Percentiles rank a stretch among this genome's conserved stretches.
These are phyloP conservation scores for Penicillium desertorum DNA, from an alignment of 495 filamentous ascomycete genomes.

Conservation along the genomic window DNA sequence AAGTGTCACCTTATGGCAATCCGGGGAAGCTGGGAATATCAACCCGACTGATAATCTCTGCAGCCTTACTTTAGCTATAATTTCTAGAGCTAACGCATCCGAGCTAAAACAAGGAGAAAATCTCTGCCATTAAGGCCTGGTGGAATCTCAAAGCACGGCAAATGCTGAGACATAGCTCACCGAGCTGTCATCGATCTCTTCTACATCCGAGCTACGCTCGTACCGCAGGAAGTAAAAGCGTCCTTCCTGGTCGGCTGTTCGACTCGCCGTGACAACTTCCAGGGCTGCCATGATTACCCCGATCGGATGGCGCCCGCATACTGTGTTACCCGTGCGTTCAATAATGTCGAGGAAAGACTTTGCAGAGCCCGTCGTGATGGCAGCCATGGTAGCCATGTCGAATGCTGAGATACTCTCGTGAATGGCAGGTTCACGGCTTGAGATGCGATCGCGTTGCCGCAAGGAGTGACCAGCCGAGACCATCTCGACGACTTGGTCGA, in stretches of 20 bases:
- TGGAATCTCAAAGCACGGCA: slow-evolving; percentile 35
- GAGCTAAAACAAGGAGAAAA: background rate
- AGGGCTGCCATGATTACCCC: slow-evolving; percentile 89
- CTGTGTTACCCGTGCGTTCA: slow-evolving; percentile 77
- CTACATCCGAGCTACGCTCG: slow-evolving; percentile 81
- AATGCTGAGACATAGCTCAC: slow-evolving; percentile 79
- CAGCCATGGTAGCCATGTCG: slow-evolving; percentile 78
- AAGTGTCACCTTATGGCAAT: background rate
- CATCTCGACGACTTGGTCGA: slow-evolving; percentile 28
- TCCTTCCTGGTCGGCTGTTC: slow-evolving; percentile 47
- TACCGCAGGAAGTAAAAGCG: slow-evolving; percentile 86
- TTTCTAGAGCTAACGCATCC: background rate
- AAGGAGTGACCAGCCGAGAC: slow-evolving; percentile 43
- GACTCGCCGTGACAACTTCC: slow-evolving; percentile 51
- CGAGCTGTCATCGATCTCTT: slow-evolving; percentile 71
- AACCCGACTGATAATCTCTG: background rate
- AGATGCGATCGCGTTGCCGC: slow-evolving; percentile 40
- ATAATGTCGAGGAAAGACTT: slow-evolving; percentile 66
- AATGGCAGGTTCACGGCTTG: slow-evolving; percentile 55
- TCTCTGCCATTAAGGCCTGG: background rate
- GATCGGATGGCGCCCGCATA: slow-evolving; percentile 95
- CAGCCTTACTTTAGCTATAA: background rate
- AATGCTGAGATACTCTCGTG: slow-evolving; percentile 83
- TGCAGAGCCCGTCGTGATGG: slow-evolving; percentile 73
- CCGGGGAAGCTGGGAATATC: background rate